phyloP scores from a whole-genome alignment of 225 moss, liverwort and hornwort species.

The Lunularia cruciata region DNA sequence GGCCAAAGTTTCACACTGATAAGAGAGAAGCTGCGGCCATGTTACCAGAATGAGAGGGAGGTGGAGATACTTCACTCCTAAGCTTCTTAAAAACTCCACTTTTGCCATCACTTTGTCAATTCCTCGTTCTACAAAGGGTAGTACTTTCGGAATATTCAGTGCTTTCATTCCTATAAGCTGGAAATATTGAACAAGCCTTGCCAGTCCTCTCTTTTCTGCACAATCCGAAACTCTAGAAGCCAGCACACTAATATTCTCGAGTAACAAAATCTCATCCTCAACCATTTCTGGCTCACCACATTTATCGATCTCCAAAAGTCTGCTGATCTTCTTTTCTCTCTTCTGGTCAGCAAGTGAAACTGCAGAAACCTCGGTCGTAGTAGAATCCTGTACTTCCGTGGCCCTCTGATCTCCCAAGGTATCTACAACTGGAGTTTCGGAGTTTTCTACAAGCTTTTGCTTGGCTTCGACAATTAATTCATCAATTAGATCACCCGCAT shows the following conservation, averaged over 20 bases:
- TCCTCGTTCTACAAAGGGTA: conserved; percentile 46
- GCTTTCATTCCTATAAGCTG: conserved; percentile 64
- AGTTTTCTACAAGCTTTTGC: conserved; percentile 13
- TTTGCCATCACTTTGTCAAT: conserved; percentile 60
- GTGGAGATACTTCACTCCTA: conserved; percentile 48
- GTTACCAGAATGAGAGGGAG: conserved; percentile 48
- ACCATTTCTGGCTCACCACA: conserved; percentile 16
- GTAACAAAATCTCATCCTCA: conserved; percentile 12
- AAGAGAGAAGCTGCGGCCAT: conserved; percentile 55
- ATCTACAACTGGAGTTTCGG: background rate
- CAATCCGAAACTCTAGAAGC: conserved; percentile 46
- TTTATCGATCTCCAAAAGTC: conserved; percentile 19
- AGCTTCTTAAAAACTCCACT: conserved; percentile 57
- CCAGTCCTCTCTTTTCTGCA: conserved; percentile 50
- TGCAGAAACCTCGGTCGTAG: background rate
- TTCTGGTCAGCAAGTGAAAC: conserved; percentile 19
- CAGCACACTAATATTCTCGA: conserved; percentile 25
- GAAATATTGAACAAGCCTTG: conserved; percentile 55
- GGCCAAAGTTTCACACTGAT: conserved; percentile 48
- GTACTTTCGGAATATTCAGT: conserved; percentile 48
- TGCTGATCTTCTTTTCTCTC: conserved; percentile 37
- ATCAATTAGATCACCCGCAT: conserved; percentile 55
- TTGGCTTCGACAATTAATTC: conserved; percentile 50
- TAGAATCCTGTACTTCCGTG: background rate
- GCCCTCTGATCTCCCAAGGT: background rate